Evolutionary conservation across 2,329 filamentous ascomycete genomes (phyloP).

Genomic region (Tolypocladium guangdongense): DNA sequence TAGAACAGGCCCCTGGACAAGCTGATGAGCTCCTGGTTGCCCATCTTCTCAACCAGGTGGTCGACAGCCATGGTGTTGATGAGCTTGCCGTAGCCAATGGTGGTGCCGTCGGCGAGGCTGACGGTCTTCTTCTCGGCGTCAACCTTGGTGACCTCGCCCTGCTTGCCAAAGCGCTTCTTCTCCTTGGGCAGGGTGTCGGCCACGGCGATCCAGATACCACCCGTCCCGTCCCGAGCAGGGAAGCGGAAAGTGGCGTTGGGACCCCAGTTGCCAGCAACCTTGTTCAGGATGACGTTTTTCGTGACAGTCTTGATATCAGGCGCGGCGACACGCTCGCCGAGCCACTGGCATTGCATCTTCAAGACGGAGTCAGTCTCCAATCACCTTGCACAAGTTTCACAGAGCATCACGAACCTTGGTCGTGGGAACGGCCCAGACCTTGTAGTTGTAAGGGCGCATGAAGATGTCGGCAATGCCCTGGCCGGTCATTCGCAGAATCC

Average conservation of each 20-base stretch:
- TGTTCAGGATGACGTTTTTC: slow-evolving; percentile 90
- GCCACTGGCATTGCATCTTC: slow-evolving; percentile 98
- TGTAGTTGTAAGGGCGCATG: slow-evolving; percentile 99
- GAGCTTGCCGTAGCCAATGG: slow-evolving; percentile 82
- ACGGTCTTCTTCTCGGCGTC: slow-evolving; percentile 79
- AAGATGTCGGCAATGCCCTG: slow-evolving; percentile 85
- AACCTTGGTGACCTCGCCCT: slow-evolving; percentile 75
- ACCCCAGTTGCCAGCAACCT: slow-evolving; percentile 94
- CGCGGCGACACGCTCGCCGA: slow-evolving; percentile 95
- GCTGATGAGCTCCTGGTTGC: slow-evolving; percentile 69
- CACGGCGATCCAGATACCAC: slow-evolving; percentile 98
- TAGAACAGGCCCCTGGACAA: slow-evolving; percentile 91
- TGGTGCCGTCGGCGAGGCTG: slow-evolving; percentile 72
- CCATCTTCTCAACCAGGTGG: slow-evolving; percentile 75
- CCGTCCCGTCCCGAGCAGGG: slow-evolving; percentile 88
- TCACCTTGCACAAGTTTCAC: neutral
- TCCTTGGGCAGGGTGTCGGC: slow-evolving; percentile 85
- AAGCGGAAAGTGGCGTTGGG: slow-evolving; percentile 98
- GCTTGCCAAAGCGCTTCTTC: slow-evolving; percentile 82
- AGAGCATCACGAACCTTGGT: slow-evolving; percentile 59
- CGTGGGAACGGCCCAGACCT: slow-evolving; percentile 98
- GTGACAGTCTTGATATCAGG: slow-evolving; percentile 91
- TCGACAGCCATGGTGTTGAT: slow-evolving; percentile 96
- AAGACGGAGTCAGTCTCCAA: neutral
- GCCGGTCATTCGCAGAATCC: slow-evolving; percentile 90